Evolutionary conservation across 225 moss, liverwort and hornwort species (phyloP).

Genomic region (Polytrichum formosum): DNA sequence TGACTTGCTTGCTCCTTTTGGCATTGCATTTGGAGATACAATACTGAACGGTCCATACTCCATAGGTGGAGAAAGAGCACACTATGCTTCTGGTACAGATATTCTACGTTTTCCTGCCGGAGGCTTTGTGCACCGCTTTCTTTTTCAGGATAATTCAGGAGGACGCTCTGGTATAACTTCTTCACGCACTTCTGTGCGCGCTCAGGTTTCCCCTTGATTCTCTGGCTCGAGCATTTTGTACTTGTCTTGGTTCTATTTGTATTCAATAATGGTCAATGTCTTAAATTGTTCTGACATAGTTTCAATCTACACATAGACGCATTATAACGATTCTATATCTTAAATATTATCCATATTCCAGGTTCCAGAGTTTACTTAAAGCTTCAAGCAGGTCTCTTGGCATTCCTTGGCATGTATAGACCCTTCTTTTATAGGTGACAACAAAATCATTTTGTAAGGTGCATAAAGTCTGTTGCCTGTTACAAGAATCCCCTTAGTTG

Average conservation of each 20-base stretch:
- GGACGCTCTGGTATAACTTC: conserved; percentile 71
- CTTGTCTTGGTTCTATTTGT: background rate
- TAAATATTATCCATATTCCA: no score
- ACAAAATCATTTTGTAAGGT: no score
- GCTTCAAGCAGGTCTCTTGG: no score
- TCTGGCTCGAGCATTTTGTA: background rate
- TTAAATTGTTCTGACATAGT: no score
- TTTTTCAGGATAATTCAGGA: conserved; percentile 81
- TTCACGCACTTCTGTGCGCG: conserved; percentile 79
- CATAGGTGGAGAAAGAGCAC: conserved; percentile 80
- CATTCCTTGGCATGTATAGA: no score
- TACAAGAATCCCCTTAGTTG: no score
- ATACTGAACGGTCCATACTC: conserved; percentile 84
- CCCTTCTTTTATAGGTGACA: no score
- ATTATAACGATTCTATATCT: no score
- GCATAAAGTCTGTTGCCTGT: no score
- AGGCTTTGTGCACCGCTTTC: conserved; percentile 91
- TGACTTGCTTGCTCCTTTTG: conserved; percentile 83
- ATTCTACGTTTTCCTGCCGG: conserved; percentile 74
- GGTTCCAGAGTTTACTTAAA: no score
- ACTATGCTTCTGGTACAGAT: conserved; percentile 88
- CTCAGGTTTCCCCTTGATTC: conserved; percentile 51
- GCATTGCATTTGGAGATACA: conserved; percentile 94
- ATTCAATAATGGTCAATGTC: no score
- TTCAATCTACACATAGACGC: no score